These are phyloP conservation scores for Pinus tabuliformis DNA, from an alignment of 75 land plant species.

Conservation along the genomic window DNA sequence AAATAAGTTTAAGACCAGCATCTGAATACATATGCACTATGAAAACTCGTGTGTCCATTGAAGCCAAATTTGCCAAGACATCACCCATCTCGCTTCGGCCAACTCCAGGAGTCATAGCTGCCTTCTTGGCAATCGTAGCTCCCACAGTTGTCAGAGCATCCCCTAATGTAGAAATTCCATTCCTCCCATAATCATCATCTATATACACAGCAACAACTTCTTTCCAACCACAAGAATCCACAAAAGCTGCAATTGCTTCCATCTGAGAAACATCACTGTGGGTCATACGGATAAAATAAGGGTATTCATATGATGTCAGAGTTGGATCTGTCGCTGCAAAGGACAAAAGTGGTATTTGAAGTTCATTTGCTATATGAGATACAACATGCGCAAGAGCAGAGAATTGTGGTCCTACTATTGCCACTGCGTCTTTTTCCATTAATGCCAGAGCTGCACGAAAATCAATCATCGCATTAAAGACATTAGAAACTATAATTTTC, in stretches of 20 bases:
- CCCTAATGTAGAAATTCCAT: conserved; percentile 39
- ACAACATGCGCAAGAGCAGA: conserved; percentile 55
- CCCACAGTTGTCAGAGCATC: conserved; percentile 33
- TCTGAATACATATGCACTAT: conserved; percentile 48
- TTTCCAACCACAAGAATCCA: conserved; percentile 40
- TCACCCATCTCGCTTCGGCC: conserved; percentile 14
- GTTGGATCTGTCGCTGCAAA: conserved; percentile 59
- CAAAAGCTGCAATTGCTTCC: conserved; percentile 51
- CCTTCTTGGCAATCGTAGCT: conserved; percentile 39
- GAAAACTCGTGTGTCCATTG: conserved; percentile 50
- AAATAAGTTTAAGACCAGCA: conserved; percentile 26
- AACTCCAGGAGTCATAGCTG: conserved; percentile 15
- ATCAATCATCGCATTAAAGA: not conserved
- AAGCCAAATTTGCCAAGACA: conserved; percentile 20
- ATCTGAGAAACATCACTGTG: conserved; percentile 55
- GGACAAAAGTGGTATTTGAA: conserved; percentile 52
- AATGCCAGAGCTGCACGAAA: conserved; percentile 43
- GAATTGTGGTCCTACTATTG: conserved; percentile 55
- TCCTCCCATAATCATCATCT: conserved; percentile 51
- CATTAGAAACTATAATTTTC: not conserved
- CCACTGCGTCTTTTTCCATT: conserved; percentile 38
- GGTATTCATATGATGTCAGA: conserved; percentile 44
- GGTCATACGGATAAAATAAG: conserved; percentile 44
- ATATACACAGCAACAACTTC: conserved; percentile 43
- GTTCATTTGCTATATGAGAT: conserved; percentile 49